Conservation (phyloP, 192 early-diverging fungal species). For the Phlyctochytrium planicorne region DNA sequence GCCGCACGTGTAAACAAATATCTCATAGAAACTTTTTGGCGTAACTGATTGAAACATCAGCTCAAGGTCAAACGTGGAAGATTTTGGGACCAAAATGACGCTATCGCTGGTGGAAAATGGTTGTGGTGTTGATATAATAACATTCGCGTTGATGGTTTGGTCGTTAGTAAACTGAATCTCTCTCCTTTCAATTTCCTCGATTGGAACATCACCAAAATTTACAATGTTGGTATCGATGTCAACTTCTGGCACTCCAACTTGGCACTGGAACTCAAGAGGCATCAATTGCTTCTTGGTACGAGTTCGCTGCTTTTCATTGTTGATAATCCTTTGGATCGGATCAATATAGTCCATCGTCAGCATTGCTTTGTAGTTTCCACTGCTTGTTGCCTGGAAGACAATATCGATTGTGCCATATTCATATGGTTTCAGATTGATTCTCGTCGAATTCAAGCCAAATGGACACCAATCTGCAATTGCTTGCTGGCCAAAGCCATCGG, state of each 20-base stretch:
- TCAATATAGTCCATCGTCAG: slow-evolving; percentile 48
- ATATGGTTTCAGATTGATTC: slow-evolving; percentile 48
- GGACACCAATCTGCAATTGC: slow-evolving; percentile 39
- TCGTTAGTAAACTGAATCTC: slow-evolving; percentile 33
- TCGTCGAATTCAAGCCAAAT: slow-evolving; percentile 28
- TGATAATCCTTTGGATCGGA: slow-evolving; percentile 43
- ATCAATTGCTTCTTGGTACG: slow-evolving; percentile 31
- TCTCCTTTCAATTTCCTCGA: slow-evolving; percentile 23
- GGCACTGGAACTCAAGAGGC: slow-evolving; percentile 28
- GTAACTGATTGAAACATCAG: slow-evolving; percentile 28
- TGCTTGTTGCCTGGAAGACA: slow-evolving; percentile 43
- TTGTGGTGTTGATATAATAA: slow-evolving; percentile 6
- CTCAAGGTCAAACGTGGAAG: slow-evolving; percentile 9
- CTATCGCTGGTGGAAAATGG: slow-evolving; percentile 25
- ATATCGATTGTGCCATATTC: slow-evolving; percentile 49
- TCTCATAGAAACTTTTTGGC: slow-evolving; percentile 28
- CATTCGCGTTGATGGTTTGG: slow-evolving; percentile 27
- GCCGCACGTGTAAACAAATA: slow-evolving; percentile 27
- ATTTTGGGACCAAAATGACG: not conserved
- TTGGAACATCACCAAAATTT: slow-evolving; percentile 45
- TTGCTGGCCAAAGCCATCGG: slow-evolving; percentile 11
- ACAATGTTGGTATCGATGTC: slow-evolving; percentile 29
- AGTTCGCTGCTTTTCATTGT: slow-evolving; percentile 30
- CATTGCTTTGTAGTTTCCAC: slow-evolving; percentile 39
- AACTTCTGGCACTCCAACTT: slow-evolving; percentile 39